Evolutionary conservation across 2,329 filamentous ascomycete genomes (phyloP).

Genomic region (Calonectria leucothoes): DNA sequence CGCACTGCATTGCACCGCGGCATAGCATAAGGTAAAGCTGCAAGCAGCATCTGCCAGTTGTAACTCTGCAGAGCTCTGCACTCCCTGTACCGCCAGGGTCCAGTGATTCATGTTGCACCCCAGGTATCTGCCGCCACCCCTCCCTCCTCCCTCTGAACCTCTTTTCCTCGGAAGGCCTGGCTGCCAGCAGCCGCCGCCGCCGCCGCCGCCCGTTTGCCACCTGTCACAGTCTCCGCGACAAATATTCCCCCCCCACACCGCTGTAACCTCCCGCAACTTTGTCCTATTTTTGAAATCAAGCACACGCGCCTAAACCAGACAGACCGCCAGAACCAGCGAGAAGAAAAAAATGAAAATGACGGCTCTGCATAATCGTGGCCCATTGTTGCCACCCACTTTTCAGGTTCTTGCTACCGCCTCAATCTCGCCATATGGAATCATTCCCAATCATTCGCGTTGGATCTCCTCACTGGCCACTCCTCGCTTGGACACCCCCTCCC

Average conservation of each 20-base stretch:
- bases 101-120: not conserved
- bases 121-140: constrained; percentile 3
- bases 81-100: not conserved
- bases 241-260: constrained; percentile 13
- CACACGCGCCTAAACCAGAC: constrained; percentile 5
- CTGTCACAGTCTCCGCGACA: constrained; percentile 19
- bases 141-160: not conserved
- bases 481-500: not conserved
- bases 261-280: constrained; percentile 14
- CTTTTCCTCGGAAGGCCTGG: not conserved
- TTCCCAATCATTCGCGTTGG: not conserved
- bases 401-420: not conserved
- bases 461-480: constrained; percentile 8
- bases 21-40: not conserved
- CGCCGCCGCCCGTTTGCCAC: constrained; percentile 12
- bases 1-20: too few relatives aligned
- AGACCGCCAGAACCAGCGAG: constrained; percentile 5
- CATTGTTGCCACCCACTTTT: not conserved
- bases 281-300: constrained; percentile 21
- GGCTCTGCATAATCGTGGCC: constrained; percentile 7
- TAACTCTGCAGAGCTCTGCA: not conserved
- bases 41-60: not conserved
- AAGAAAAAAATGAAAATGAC: not conserved
- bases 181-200: not conserved
- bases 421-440: constrained; percentile 10